Base-by-base conservation (phyloP, 2,329 filamentous ascomycete genomes). In the Phyllosticta citribraziliensis region DNA sequence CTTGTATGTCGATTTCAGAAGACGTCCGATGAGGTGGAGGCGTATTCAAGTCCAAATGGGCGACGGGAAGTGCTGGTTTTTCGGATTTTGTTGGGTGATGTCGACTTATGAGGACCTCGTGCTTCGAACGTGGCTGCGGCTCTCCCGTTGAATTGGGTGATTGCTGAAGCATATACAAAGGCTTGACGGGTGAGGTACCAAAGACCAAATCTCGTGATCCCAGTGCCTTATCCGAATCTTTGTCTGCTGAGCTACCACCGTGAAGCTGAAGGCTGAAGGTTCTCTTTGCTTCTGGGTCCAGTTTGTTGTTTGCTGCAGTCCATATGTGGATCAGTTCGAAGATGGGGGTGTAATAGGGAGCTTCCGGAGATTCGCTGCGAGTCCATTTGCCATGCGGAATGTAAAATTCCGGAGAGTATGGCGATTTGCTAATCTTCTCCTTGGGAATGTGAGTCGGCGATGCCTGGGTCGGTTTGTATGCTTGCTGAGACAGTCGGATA, bases 301-400 rank as follows among this genome's bases (percentile, higher is more conserved):
- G 86, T 67, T 83, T 88, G 12, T 87, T 87, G 69, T 88, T 89
- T 63, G 83, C 78, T 0, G 85, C 84, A 66, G 87, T 84, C 87
- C 87, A 89, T 9, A 88, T 79, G 57, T 80, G 79, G 65, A 82
- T 82, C 40, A 89, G 79, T 64, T 88, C 81, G 53, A 86, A 82
- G 1, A 80, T 84, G 0, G 82, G 80, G 0, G 74, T 75, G 61
- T 74, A 74, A 64, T 73, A 75, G 0, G 69, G 69, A 22, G 70
- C 71, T 5, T 68, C 56, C 67, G 64, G 54, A 66, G 64, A 58
- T 27, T 67, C 71, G 25, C 68, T 66, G 0, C 70, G 65, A 5
- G 70, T 56, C 17, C 74, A 66, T 62, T 72, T 74, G 63, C 67
- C 67, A 33, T 75, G 70, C 1, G 73, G 73, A 17, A 73, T 62